Evolutionary conservation across 306 rosid genomes (phyloP).

Genomic region (Medicago ruthenica): DNA sequence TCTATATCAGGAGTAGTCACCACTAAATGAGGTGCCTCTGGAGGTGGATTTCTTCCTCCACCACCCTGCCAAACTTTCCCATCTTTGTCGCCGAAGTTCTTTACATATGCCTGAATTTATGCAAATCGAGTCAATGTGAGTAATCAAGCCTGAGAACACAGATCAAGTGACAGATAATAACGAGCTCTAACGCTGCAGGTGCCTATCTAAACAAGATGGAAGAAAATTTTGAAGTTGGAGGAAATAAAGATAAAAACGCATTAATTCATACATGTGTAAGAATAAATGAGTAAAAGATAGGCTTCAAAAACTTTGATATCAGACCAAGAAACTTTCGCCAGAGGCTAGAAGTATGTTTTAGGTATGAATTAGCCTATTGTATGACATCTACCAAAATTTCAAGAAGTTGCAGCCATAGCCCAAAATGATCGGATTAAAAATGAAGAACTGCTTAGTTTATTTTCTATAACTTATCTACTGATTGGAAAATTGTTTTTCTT

Average conservation of each 20-base stretch:
- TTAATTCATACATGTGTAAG: not conserved
- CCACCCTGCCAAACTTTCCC: slow-evolving; percentile 99
- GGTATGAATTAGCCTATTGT: slow-evolving; percentile 22
- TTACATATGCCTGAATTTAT: slow-evolving; percentile 69
- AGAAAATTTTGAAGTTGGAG: slow-evolving; percentile 25
- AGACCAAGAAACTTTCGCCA: not conserved
- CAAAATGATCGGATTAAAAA: slow-evolving; percentile 13
- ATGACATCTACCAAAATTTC: slow-evolving; percentile 16
- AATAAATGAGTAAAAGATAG: not conserved
- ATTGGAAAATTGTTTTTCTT: not conserved
- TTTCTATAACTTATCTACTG: slow-evolving; percentile 4
- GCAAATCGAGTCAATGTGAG: slow-evolving; percentile 39
- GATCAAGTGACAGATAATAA: not conserved
- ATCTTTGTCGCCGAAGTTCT: slow-evolving; percentile 88
- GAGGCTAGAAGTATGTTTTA: not conserved
- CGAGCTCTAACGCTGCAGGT: not conserved
- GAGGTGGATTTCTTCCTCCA: slow-evolving; percentile 97
- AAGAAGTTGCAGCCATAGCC: not conserved
- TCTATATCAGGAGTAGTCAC: slow-evolving; percentile 93
- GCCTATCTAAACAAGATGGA: slow-evolving; percentile 15
- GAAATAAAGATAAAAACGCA: slow-evolving; percentile 15
- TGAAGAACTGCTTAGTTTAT: not conserved
- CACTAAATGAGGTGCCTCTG: slow-evolving; percentile 97
- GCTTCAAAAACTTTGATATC: slow-evolving; percentile 22
- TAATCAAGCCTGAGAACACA: slow-evolving; percentile 36